Evolutionary conservation across 257 asterid species (phyloP).

Genomic region (Gardenia jasminoides): DNA sequence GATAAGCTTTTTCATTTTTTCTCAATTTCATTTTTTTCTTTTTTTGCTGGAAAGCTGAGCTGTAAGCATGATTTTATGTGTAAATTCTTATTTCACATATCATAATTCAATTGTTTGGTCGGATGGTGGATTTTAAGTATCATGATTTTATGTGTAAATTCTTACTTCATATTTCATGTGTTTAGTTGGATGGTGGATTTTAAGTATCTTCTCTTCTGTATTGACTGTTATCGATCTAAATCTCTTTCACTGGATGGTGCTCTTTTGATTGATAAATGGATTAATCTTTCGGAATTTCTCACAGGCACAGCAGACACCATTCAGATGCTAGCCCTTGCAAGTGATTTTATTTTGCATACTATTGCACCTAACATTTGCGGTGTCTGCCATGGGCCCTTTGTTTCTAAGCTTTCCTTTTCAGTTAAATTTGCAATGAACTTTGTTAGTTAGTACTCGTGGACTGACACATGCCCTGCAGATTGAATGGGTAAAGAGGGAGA

Average conservation of each 20-base stretch:
- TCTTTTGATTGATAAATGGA: background rate
- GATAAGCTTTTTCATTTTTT: background rate
- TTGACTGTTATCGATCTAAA: background rate
- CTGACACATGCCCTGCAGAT: background rate
- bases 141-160: background rate
- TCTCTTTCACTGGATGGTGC: background rate
- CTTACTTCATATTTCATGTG: background rate
- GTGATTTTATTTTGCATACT: slow-evolving; percentile 21
- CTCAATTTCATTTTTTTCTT: background rate
- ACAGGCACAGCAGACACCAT: slow-evolving; percentile 92
- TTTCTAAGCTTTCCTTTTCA: background rate
- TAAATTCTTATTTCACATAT: background rate
- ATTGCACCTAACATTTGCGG: no score
- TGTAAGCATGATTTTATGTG: background rate
- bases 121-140: background rate
- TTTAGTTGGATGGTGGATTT: background rate
- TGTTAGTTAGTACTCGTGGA: background rate
- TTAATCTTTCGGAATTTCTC: slow-evolving; percentile 13
- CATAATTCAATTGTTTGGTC: background rate
- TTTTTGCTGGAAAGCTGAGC: background rate
- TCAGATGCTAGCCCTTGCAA: slow-evolving; percentile 81
- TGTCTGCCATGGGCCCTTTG: background rate
- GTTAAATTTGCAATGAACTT: background rate
- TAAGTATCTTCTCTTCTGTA: no score
- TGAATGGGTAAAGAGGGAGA: slow-evolving; percentile 80